Evolutionary conservation across 23 red algal species (phyloP).

Genomic region (Agarophyton chilense): DNA sequence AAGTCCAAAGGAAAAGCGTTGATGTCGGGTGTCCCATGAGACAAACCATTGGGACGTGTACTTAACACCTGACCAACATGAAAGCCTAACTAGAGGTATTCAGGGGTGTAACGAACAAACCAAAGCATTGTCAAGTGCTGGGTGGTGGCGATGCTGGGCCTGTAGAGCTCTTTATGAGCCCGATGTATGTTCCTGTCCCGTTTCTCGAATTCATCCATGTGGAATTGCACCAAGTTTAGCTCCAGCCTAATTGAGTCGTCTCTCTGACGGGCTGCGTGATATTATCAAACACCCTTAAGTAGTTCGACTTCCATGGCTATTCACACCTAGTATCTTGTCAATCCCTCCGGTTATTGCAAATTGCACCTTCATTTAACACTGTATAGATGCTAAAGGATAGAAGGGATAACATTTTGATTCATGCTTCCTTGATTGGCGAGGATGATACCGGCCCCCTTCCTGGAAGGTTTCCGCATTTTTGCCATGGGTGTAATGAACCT

Average conservation of each 20-base stretch:
- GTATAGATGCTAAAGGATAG: not conserved
- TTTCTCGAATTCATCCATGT: too few species aligned
- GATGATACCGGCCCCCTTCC: too few species aligned
- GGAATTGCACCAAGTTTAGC: not conserved
- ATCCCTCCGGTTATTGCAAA: too few species aligned
- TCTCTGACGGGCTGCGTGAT: conserved; percentile 9
- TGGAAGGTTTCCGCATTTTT: not conserved
- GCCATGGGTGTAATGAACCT: not conserved
- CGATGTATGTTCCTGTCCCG: too few species aligned
- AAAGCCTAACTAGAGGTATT: not conserved
- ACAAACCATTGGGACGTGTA: conserved; percentile 48
- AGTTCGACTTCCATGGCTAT: conserved; percentile 40
- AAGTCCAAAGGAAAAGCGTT: too few species aligned
- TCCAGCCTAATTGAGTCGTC: not conserved
- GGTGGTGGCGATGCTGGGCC: too few species aligned
- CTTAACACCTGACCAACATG: not conserved
- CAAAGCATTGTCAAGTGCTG: too few species aligned
- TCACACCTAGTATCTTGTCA: conserved; percentile 2
- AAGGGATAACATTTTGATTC: not conserved
- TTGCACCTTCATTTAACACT: not conserved
- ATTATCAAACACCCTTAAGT: not conserved
- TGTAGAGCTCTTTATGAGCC: too few species aligned
- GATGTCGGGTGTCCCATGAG: not conserved
- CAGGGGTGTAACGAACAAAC: too few species aligned
- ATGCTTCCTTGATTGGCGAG: too few species aligned